Evolutionary conservation across 257 asterid species (phyloP).

Genomic region (Solanum medicagineum): DNA sequence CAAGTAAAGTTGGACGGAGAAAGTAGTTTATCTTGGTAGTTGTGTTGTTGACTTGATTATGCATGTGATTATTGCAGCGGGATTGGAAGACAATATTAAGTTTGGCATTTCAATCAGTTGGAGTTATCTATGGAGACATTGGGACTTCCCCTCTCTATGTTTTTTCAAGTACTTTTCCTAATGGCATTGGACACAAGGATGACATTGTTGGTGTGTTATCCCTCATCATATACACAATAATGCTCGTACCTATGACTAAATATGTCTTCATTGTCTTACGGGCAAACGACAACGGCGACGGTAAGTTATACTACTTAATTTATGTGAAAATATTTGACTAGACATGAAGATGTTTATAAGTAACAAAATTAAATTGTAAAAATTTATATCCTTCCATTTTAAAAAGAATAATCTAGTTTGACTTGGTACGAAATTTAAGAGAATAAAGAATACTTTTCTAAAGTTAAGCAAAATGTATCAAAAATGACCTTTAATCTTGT

Average conservation of each 20-base stretch:
- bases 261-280: constrained; percentile 55
- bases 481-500: no score
- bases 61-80: not conserved
- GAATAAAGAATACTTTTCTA: no score
- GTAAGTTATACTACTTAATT: constrained; percentile 15
- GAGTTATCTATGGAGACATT: constrained; percentile 74
- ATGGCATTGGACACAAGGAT: constrained; percentile 22
- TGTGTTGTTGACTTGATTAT: not conserved
- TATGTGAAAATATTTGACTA: not conserved
- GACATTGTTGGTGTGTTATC: constrained; percentile 57
- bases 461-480: no score
- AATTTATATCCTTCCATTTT: no score
- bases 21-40: not conserved
- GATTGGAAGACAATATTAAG: constrained; percentile 40
- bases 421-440: no score
- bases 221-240: constrained; percentile 56
- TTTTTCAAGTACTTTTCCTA: constrained; percentile 34
- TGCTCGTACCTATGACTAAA: constrained; percentile 56
- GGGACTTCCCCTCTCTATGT: constrained; percentile 85
- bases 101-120: constrained; percentile 67
- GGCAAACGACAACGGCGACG: constrained; percentile 81
- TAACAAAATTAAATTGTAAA: no score
- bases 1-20: no score
- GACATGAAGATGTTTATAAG: not conserved
- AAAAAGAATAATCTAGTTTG: no score